These are phyloP conservation scores for Gossypium rotundifolium DNA, from an alignment of 345 rosid genomes.

Conservation along the genomic window DNA sequence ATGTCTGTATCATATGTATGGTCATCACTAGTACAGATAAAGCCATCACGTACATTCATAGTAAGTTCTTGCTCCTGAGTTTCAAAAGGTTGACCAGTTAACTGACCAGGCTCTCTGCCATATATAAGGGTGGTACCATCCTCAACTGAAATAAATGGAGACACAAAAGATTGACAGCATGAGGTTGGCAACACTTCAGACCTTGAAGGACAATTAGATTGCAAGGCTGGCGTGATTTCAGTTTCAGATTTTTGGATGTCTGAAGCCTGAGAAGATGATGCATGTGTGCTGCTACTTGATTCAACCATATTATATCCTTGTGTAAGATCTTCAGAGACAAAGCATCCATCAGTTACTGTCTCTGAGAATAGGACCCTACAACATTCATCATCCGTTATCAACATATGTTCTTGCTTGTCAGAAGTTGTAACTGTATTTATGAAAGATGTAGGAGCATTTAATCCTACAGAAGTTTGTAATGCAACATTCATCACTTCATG, in stretches of 20 bases:
- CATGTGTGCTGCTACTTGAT: conserved; percentile 30
- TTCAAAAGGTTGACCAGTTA: conserved; percentile 31
- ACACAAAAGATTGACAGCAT: conserved; percentile 32
- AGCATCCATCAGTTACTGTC: conserved; percentile 33
- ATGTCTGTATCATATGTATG: conserved; percentile 28
- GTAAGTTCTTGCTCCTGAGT: conserved; percentile 43
- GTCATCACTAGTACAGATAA: conserved; percentile 42
- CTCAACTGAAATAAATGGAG: conserved; percentile 31
- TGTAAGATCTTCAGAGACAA: conserved; percentile 34
- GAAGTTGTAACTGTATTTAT: conserved; percentile 32
- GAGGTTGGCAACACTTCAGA: conserved; percentile 41
- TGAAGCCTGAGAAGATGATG: conserved; percentile 29
- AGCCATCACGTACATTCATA: conserved; percentile 31
- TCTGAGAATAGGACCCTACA: conserved; percentile 73
- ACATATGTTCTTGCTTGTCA: conserved; percentile 41
- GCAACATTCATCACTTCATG: conserved; percentile 35
- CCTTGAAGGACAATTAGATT: conserved; percentile 35
- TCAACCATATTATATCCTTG: conserved; percentile 33
- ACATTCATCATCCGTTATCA: conserved; percentile 85
- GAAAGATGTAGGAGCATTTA: conserved; percentile 38
- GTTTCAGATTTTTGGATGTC: conserved; percentile 38
- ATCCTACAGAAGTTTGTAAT: conserved; percentile 41
- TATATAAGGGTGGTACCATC: conserved; percentile 25
- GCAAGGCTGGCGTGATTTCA: conserved; percentile 29
- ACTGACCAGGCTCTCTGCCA: conserved; percentile 37